phyloP scores from a whole-genome alignment of 495 filamentous ascomycete species.

The Penicillium riverlandense region DNA sequence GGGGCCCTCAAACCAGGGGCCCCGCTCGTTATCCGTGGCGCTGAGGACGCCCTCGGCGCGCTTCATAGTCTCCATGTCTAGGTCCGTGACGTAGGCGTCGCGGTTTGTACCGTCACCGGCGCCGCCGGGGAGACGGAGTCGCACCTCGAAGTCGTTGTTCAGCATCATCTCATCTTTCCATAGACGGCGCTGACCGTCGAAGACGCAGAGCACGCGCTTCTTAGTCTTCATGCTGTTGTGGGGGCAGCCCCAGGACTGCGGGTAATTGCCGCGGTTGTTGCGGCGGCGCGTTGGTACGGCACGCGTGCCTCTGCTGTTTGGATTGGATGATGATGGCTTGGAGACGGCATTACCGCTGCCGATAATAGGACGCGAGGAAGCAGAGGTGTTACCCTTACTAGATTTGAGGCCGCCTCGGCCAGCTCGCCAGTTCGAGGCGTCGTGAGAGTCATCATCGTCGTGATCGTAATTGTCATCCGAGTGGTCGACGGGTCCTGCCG shows the following conservation, averaged over 20 bases:
- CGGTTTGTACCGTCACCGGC: conserved; percentile 49
- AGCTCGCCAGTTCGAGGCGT: conserved; percentile 35
- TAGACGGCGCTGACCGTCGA: conserved; percentile 78
- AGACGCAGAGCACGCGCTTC: conserved; percentile 91
- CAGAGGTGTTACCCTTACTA: conserved; percentile 21
- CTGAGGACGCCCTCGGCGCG: conserved; percentile 73
- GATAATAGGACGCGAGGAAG: conserved; percentile 37
- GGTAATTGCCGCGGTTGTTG: conserved; percentile 88
- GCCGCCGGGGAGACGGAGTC: conserved; percentile 64
- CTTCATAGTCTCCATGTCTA: conserved; percentile 86
- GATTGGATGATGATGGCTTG: conserved; percentile 27
- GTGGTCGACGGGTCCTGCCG: conserved; percentile 39
- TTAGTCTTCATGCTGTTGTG: conserved; percentile 92
- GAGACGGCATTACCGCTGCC: conserved; percentile 45
- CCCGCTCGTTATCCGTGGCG: conserved; percentile 77
- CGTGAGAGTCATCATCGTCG: conserved; percentile 58
- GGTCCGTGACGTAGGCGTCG: conserved; percentile 76
- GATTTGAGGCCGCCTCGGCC: conserved; percentile 41
- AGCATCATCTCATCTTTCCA: conserved; percentile 99
- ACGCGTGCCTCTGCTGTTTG: conserved; percentile 27
- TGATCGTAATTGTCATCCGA: conserved; percentile 50
- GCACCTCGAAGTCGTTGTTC: conserved; percentile 88
- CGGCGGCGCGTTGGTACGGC: conserved; percentile 54
- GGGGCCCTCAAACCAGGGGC: conserved; percentile 56
- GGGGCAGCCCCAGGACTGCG: conserved; percentile 84